Evolutionary conservation across 2,329 filamentous ascomycete species (phyloP).

Genomic region (Hortaea sp.): DNA sequence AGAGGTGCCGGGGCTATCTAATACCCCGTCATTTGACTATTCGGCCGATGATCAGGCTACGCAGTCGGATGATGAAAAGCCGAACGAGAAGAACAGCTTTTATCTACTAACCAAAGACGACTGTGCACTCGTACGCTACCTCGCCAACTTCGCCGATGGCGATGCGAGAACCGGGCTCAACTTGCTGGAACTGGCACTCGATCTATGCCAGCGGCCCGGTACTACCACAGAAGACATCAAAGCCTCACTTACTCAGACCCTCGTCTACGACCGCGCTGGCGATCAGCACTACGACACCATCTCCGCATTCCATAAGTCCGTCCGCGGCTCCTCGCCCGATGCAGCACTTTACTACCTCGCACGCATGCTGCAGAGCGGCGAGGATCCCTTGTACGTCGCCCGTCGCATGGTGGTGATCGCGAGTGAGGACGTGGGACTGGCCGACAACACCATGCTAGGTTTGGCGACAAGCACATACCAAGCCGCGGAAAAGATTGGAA

Average conservation of each 20-base stretch:
- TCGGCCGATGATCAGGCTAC: constrained; percentile 8
- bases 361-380: constrained; percentile 89
- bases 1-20: constrained; percentile 38
- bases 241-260: constrained; percentile 71
- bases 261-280: constrained; percentile 89
- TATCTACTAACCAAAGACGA: constrained; percentile 59
- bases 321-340: constrained; percentile 77
- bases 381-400: constrained; percentile 87
- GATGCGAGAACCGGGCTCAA: constrained; percentile 91
- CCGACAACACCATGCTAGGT: constrained; percentile 72
- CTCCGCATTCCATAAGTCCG: constrained; percentile 91
- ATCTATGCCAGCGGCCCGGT: constrained; percentile 55
- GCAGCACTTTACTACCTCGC: constrained; percentile 90
- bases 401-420: constrained; percentile 90
- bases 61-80: not conserved
- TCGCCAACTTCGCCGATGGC: constrained; percentile 79
- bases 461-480: constrained; percentile 80
- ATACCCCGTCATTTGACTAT: constrained; percentile 27
- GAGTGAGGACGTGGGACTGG: constrained; percentile 84
- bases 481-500: constrained; percentile 83
- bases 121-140: constrained; percentile 56
- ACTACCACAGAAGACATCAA: constrained; percentile 67
- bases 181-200: constrained; percentile 79
- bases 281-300: constrained; percentile 98
- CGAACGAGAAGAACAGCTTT: constrained; percentile 6